Conservation (phyloP, 148 eudicot species). For the Euryodendron excelsum region DNA sequence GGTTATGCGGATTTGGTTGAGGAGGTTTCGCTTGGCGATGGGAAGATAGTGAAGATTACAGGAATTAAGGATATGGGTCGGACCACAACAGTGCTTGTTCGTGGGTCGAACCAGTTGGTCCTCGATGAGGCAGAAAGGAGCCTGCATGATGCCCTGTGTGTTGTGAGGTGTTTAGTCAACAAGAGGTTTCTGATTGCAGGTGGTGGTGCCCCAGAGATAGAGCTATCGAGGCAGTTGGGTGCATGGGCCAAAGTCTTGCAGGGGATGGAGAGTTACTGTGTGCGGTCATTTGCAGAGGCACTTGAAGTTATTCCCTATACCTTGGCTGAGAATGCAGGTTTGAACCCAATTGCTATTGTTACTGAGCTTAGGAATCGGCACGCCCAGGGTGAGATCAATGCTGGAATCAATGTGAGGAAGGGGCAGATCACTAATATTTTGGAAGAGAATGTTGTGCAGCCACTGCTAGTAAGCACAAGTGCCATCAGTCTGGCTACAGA, state of each 20-base stretch:
- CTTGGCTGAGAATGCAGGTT: conserved; percentile 92
- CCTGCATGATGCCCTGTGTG: conserved; percentile 97
- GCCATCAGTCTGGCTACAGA: conserved; percentile 83
- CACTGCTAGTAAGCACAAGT: conserved; percentile 91
- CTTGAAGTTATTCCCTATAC: conserved; percentile 96
- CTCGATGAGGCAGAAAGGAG: conserved; percentile 97
- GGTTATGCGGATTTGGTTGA: conserved; percentile 87
- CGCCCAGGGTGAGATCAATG: conserved; percentile 91
- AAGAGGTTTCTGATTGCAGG: conserved; percentile 94
- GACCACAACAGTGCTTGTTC: conserved; percentile 82
- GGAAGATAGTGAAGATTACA: conserved; percentile 81
- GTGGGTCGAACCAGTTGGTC: conserved; percentile 89
- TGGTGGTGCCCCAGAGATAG: conserved; percentile 98
- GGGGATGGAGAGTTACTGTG: conserved; percentile 94
- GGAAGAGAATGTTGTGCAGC: conserved; percentile 97
- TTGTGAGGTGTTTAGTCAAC: conserved; percentile 89
- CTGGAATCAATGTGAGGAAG: conserved; percentile 98
- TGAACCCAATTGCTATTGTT: conserved; percentile 84
- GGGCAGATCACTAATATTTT: conserved; percentile 92
- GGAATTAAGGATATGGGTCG: conserved; percentile 95
- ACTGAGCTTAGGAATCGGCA: conserved; percentile 96
- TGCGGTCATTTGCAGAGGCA: conserved; percentile 86
- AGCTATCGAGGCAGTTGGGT: conserved; percentile 88
- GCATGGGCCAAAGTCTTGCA: conserved; percentile 95
- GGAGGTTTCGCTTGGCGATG: conserved; percentile 81